Percentiles rank a stretch among this genome's conserved stretches.
Conservation (phyloP, 1,284 basidiomycete species). For the Pholiota adiposa region DNA sequence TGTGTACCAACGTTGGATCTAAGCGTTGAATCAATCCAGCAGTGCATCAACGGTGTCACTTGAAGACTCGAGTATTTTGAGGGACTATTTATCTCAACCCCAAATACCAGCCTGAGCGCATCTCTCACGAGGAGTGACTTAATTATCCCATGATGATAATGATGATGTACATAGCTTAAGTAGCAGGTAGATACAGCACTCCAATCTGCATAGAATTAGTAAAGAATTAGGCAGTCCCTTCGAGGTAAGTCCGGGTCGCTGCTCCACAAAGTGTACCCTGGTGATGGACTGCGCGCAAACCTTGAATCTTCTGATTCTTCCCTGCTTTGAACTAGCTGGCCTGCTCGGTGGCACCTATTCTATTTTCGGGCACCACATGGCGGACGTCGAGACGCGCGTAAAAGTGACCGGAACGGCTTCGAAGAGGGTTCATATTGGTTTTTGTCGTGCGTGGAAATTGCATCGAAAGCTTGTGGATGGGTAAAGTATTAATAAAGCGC, state of each 20-base stretch:
- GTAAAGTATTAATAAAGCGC: not conserved
- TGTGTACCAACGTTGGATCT: too few species aligned
- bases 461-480: not conserved
- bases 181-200: not conserved
- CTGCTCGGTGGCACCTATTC: not conserved
- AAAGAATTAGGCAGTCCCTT: not conserved
- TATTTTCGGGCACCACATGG: not conserved
- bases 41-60: not conserved
- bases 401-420: not conserved
- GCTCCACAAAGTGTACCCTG: not conserved
- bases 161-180: too few species aligned
- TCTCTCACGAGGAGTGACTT: not conserved
- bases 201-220: not conserved
- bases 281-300: not conserved
- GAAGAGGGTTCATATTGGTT: not conserved
- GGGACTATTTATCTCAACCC: not conserved
- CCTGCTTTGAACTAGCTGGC: not conserved
- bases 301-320: not conserved
- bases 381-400: not conserved
- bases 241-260: not conserved
- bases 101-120: not conserved
- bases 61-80: not conserved
- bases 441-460: too few species aligned
- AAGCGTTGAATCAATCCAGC: too few species aligned
- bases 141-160: not conserved